Evolutionary conservation across 2,329 filamentous ascomycete species (phyloP).

Genomic region (Ceratocystis harringtonii): DNA sequence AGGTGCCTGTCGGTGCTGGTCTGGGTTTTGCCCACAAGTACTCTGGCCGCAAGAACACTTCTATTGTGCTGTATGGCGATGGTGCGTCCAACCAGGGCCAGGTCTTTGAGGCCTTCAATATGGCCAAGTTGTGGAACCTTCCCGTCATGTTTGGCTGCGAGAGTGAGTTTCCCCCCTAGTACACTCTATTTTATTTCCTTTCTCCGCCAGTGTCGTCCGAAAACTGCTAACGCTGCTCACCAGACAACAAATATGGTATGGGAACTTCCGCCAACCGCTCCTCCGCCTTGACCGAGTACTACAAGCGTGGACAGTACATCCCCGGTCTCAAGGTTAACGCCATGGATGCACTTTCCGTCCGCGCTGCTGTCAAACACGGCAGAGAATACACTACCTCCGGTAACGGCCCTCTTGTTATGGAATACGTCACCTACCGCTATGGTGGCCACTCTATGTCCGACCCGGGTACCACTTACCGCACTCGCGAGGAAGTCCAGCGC

Average conservation of each 20-base stretch:
- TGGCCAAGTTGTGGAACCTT: constrained; percentile 98
- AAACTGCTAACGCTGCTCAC: neutral
- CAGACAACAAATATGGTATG: constrained; percentile 99
- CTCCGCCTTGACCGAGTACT: constrained; percentile 95
- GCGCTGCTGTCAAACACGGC: constrained; percentile 86
- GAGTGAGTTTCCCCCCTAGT: constrained; percentile 47
- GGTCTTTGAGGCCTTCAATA: constrained; percentile 99
- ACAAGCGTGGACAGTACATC: constrained; percentile 99
- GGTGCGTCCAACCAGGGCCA: constrained; percentile 98
- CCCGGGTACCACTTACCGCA: constrained; percentile 96
- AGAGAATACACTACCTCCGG: constrained; percentile 72
- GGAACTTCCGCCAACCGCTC: constrained; percentile 90
- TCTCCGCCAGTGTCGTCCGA: neutral
- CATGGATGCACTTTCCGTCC: constrained; percentile 97
- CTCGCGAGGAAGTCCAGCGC: constrained; percentile 97
- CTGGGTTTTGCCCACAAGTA: constrained; percentile 97
- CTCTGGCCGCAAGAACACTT: constrained; percentile 68
- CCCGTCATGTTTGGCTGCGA: constrained; percentile 94
- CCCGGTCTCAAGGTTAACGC: constrained; percentile 98
- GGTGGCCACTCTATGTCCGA: constrained; percentile 99
- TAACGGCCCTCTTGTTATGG: constrained; percentile 88
- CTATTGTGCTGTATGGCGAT: constrained; percentile 87
- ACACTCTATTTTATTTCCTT: neutral
- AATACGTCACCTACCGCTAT: constrained; percentile 99
- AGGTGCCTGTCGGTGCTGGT: constrained; percentile 93